phyloP scores from a whole-genome alignment of 208 protist species.

The Leishmania amazonensis region DNA sequence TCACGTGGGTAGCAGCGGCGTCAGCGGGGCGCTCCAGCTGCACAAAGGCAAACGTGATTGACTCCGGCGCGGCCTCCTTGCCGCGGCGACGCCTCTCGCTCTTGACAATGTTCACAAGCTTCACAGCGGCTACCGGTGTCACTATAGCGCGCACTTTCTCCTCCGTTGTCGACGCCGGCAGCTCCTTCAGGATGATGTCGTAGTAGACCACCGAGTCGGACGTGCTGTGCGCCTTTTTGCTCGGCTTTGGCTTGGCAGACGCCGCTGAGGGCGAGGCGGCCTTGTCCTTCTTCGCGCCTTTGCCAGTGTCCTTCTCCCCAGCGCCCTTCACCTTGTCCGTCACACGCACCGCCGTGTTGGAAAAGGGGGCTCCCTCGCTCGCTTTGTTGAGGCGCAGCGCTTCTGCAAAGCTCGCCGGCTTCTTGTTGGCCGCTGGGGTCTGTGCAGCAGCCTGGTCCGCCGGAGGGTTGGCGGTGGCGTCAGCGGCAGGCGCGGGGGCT shows the following conservation, averaged over 20 bases:
- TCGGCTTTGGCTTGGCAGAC: conserved; percentile 4
- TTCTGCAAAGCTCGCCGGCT: conserved; percentile 55
- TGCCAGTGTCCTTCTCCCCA: conserved; percentile 24
- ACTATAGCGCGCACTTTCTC: conserved; percentile 60
- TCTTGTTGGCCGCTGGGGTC: conserved; percentile 22
- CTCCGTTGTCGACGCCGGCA: conserved; percentile 53
- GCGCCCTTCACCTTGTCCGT: conserved; percentile 14
- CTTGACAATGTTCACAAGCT: conserved; percentile 60
- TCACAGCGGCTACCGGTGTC: conserved; percentile 33
- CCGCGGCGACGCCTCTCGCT: conserved; percentile 48
- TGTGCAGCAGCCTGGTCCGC: neutral
- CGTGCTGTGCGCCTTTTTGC: neutral
- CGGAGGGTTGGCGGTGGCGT: neutral
- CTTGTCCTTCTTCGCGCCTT: conserved; percentile 14
- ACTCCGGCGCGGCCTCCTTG: conserved; percentile 39
- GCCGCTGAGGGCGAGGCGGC: conserved; percentile 8
- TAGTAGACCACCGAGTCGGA: conserved; percentile 59
- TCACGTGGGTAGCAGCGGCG: conserved; percentile 42
- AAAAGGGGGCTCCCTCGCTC: conserved; percentile 14
- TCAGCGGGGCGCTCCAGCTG: conserved; percentile 66
- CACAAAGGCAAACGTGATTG: conserved; percentile 78
- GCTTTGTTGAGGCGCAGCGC: conserved; percentile 41
- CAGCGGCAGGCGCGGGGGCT: neutral
- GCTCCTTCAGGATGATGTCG: conserved; percentile 80
- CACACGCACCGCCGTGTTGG: conserved; percentile 29